Percentiles rank a stretch among this genome's conserved stretches.
These are phyloP conservation scores for Malus fusca DNA, from an alignment of 306 rosid genomes.

Conservation along the genomic window DNA sequence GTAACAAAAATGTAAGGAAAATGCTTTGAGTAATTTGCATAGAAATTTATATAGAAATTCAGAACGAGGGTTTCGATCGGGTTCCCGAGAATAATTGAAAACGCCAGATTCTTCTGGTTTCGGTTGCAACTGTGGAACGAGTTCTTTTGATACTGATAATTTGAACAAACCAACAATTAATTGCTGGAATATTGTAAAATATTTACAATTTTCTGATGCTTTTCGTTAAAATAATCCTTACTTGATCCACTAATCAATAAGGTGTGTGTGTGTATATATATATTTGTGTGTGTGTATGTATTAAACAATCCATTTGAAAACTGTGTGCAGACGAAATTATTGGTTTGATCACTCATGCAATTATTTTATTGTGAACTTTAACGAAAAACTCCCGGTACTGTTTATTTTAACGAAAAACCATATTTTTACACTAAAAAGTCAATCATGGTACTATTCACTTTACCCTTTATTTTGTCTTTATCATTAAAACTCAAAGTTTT, in stretches of 20 bases:
- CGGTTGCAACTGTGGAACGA: not conserved
- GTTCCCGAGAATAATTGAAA: too few species aligned
- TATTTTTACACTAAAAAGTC: too few species aligned
- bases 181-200: not conserved
- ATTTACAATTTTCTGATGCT: not conserved
- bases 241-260: not conserved
- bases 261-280: not conserved
- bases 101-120: not conserved
- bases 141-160: not conserved
- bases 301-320: not conserved
- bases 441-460: too few species aligned
- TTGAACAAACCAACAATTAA: not conserved
- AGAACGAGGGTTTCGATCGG: too few species aligned
- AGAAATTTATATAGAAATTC: too few species aligned
- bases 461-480: too few species aligned
- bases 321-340: not conserved
- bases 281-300: too few species aligned
- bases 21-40: too few species aligned
- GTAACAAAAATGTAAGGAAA: too few species aligned
- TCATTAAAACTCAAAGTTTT: too few species aligned
- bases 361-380: too few species aligned
- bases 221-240: not conserved
- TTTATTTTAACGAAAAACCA: too few species aligned
- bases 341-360: not conserved
- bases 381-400: fast-evolving